Base-by-base conservation (phyloP, 2,329 filamentous ascomycete species). In the Plectosphaerella sp. region DNA sequence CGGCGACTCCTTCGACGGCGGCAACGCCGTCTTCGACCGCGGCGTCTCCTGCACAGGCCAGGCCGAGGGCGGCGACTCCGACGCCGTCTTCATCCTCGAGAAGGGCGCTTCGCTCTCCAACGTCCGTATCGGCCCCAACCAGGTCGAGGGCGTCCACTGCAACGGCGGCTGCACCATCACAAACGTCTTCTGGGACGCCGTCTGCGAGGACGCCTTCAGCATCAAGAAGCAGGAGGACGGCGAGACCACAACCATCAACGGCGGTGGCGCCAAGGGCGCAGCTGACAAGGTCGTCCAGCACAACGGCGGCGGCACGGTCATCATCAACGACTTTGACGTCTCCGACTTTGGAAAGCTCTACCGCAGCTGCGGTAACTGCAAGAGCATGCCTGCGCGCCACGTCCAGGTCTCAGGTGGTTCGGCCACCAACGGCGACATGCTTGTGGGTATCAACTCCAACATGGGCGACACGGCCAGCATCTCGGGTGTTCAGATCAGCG, bases 81-180 rank as follows among this genome's bases (percentile, higher is more conserved):
- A 57, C 49, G 74, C 78, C 46, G 77, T 81, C 62, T 81, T 81
- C 71, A 68, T 76, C 55, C 67, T 82, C 50, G 68, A 74, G 61
- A 66, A 72, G 48, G 78, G 78, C 28, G 78, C 72, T 25, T 76
- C 70, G 22, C 64, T 80, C 25, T 73, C 70, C 56, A 80, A 80
- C 59, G 76, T 76, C 61, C 78, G 80, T 60, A 79, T 80, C 50
- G 76, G 78, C 18, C 68, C 68, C n/a, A 71, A 74, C 53, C 68
- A 78, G 55, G 68, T 72, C 37, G 77, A 78, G 63, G 77, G 72
- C 49, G 71, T 80, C 33, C 76, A 80, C 65, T 80, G 77, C 64
- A 62, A 71, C 49, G 75, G 74, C 33, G 64, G 70, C n/a, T 78
- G 76, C 59, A 68, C 63, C 12, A 53, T 67, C 24, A 67, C 64